Evolutionary conservation across 2,329 filamentous ascomycete species (phyloP).

Genomic region (Coniella lustricola): DNA sequence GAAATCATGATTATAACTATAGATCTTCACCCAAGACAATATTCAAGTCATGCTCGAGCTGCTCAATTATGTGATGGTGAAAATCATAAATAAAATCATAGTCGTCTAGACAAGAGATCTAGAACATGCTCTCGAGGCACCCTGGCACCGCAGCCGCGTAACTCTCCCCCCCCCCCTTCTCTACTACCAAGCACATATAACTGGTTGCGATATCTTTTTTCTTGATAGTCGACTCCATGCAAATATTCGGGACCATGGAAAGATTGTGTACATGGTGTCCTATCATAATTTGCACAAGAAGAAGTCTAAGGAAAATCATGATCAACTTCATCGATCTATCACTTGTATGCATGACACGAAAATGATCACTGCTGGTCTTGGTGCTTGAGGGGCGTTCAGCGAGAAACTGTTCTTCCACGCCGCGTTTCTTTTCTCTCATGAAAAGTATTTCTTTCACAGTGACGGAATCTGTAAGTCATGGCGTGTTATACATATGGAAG

Average conservation of each 20-base stretch:
- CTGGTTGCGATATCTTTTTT: background rate
- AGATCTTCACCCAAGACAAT: background rate
- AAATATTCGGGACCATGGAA: background rate
- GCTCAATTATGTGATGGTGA: background rate
- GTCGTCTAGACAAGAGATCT: background rate
- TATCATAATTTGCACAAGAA: constrained; percentile 4
- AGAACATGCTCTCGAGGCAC: constrained; percentile 1
- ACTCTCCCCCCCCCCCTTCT: constrained; percentile 2
- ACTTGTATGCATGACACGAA: too few species aligned
- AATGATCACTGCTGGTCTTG: background rate
- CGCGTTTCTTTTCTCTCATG: background rate
- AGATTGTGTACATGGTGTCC: background rate
- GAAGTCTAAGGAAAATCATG: constrained; percentile 1
- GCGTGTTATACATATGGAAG: constrained; percentile 14
- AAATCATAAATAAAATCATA: constrained; percentile 2
- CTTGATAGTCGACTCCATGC: background rate
- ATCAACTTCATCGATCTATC: constrained; percentile 1
- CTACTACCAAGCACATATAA: background rate
- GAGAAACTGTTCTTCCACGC: background rate
- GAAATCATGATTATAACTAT: too few species aligned
- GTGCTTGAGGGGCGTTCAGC: background rate
- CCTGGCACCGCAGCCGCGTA: background rate
- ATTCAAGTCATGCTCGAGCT: background rate
- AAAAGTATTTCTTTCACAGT: constrained; percentile 12
- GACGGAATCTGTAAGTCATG: constrained; percentile 9